These are phyloP conservation scores for Thielaviopsis euricoi DNA, from an alignment of 2,329 filamentous ascomycete species.

Conservation along the genomic window DNA sequence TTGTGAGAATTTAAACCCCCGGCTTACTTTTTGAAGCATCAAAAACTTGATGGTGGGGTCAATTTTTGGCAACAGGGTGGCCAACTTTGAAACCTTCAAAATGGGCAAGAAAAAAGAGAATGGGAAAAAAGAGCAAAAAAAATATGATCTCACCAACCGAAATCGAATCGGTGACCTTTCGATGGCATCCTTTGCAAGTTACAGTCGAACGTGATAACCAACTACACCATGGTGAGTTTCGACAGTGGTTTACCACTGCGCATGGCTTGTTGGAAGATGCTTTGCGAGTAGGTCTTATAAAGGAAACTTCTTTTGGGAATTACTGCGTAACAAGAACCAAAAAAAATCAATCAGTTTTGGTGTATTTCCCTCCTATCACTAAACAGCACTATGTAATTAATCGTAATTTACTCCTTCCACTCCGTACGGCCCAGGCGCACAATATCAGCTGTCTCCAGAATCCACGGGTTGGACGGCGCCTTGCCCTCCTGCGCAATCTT, in stretches of 20 bases:
- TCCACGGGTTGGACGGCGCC: slow-evolving; percentile 44
- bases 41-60: not conserved
- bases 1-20: too few species aligned
- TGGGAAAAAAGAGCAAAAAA: not conserved
- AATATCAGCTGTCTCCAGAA: slow-evolving; percentile 44
- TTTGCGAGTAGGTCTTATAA: not conserved
- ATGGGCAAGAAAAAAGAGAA: not conserved
- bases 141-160: slow-evolving; percentile 1
- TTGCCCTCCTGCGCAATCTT: slow-evolving; percentile 41
- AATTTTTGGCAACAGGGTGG: not conserved
- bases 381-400: too few species aligned
- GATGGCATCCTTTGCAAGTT: too few species aligned
- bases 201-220: too few species aligned
- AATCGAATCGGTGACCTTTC: too few species aligned
- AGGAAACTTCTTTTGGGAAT: too few species aligned
- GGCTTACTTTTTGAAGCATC: not conserved
- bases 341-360: too few species aligned
- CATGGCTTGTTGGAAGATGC: not conserved
- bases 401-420: slow-evolving; percentile 23
- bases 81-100: not conserved
- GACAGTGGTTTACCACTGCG: too few species aligned
- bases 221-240: too few species aligned
- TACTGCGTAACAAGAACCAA: too few species aligned
- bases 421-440: slow-evolving; percentile 47
- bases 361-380: too few species aligned